These are phyloP conservation scores for Agrocybe pediades DNA, from an alignment of 768 basidiomycete species.

Conservation along the genomic window DNA sequence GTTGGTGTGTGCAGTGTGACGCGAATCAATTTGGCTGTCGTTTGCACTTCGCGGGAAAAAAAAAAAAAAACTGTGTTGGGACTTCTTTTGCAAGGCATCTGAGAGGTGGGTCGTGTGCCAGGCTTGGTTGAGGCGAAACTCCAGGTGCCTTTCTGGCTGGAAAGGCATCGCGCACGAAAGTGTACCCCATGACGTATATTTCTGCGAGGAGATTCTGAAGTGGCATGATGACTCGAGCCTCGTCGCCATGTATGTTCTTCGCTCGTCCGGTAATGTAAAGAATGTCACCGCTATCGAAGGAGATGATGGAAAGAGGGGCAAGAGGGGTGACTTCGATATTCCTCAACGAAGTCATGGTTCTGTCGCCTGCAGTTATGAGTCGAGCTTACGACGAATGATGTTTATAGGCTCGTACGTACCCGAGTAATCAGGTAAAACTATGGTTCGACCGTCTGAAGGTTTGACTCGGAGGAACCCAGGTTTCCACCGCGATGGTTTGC, in stretches of 20 bases:
- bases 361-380: slow-evolving; percentile 64
- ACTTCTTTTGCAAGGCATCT: slow-evolving; percentile 51
- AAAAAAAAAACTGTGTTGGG: slow-evolving; percentile 25
- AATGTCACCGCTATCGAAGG: slow-evolving; percentile 55
- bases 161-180: slow-evolving; percentile 52
- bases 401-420: too few relatives aligned
- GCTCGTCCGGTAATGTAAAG: slow-evolving; percentile 66
- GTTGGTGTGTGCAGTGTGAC: slow-evolving; percentile 44
- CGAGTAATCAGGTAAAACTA: slow-evolving; percentile 62
- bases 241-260: slow-evolving; percentile 45
- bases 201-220: slow-evolving; percentile 51
- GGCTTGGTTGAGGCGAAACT: slow-evolving; percentile 31
- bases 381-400: too few relatives aligned
- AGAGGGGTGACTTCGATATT: slow-evolving; percentile 61
- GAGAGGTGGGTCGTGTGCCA: slow-evolving; percentile 64
- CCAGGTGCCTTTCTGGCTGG: slow-evolving; percentile 46
- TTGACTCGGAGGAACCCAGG: slow-evolving; percentile 61
- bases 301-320: slow-evolving; percentile 56
- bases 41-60: slow-evolving; percentile 23
- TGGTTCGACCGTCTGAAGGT: slow-evolving; percentile 52
- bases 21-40: slow-evolving; percentile 34
- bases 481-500: slow-evolving; percentile 66
- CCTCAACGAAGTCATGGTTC: slow-evolving; percentile 65
- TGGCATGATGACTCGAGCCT: slow-evolving; percentile 56
- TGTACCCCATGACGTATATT: slow-evolving; percentile 51